Percentiles rank a stretch among this genome's conserved stretches.
phyloP scores from a whole-genome alignment of 1,284 basidiomycete species.

The Boletus holoroseus region DNA sequence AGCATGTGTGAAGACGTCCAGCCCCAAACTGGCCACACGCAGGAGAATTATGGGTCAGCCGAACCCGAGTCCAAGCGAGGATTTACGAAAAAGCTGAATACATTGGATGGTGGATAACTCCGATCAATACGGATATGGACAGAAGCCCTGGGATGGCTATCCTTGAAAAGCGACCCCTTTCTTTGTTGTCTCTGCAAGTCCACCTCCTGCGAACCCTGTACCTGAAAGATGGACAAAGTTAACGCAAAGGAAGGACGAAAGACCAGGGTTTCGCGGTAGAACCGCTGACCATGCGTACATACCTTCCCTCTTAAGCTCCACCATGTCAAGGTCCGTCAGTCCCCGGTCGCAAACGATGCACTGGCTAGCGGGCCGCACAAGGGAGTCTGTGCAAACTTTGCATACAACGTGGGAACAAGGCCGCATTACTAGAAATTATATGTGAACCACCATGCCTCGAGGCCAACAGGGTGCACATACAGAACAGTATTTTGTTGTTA shows the following conservation, averaged over 20 bases:
- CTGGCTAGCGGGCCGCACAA: conserved; percentile 67
- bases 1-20: background rate
- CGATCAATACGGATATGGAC: conserved; percentile 5
- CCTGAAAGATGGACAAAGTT: conserved; percentile 40
- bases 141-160: conserved; percentile 26
- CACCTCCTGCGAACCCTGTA: conserved; percentile 85
- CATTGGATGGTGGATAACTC: background rate
- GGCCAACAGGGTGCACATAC: conserved; percentile 42
- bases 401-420: conserved; percentile 84
- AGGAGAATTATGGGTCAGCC: background rate
- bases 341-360: conserved; percentile 77
- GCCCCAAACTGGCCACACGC: background rate
- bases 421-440: conserved; percentile 52
- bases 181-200: conserved; percentile 79
- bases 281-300: conserved; percentile 16
- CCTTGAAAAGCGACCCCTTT: conserved; percentile 75
- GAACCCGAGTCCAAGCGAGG: background rate
- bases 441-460: background rate
- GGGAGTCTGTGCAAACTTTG: conserved; percentile 78
- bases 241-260: background rate
- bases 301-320: conserved; percentile 80
- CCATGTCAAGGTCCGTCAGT: conserved; percentile 61
- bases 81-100: conserved; percentile 1
- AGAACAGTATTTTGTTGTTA: conserved; percentile 65
- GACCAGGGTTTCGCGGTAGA: background rate